Evolutionary conservation across 2,329 filamentous ascomycete genomes (phyloP).

Genomic region (Pseudogymnoascus sp.): DNA sequence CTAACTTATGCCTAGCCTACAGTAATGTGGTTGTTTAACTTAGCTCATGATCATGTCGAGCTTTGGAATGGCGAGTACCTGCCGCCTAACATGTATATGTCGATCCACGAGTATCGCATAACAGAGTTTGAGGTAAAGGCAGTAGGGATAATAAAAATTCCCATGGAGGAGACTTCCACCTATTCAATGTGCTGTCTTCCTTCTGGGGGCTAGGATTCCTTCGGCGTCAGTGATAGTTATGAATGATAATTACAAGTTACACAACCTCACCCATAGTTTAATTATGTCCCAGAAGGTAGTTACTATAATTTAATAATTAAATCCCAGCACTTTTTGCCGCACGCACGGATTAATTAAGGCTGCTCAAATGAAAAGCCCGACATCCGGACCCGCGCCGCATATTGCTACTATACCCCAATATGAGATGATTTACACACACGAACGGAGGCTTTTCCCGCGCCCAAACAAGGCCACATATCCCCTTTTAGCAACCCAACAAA

Average conservation of each 20-base stretch:
- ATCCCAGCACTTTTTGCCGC: not conserved
- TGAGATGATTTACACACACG: not conserved
- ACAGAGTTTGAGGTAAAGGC: not conserved
- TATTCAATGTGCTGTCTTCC: not conserved
- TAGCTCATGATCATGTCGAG: not conserved
- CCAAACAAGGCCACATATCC: slow-evolving; percentile 1
- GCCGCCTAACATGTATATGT: not conserved
- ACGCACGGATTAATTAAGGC: not conserved
- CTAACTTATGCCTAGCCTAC: not conserved
- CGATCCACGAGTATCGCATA: not conserved
- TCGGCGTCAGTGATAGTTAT: not conserved
- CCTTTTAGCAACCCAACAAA: not conserved
- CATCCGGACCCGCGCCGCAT: not conserved
- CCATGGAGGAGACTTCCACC: not conserved
- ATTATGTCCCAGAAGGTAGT: not conserved
- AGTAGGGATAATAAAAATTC: not conserved
- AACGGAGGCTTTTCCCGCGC: not conserved
- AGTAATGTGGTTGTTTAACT: slow-evolving; percentile 1
- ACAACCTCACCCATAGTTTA: not conserved
- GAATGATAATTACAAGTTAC: not conserved
- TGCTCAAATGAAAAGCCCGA: not conserved
- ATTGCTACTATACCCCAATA: not conserved
- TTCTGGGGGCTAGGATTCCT: not conserved
- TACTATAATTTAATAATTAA: not conserved
- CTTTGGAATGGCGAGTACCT: not conserved